Conservation (phyloP, 257 asterid species). For the Nicotiana sylvestris region DNA sequence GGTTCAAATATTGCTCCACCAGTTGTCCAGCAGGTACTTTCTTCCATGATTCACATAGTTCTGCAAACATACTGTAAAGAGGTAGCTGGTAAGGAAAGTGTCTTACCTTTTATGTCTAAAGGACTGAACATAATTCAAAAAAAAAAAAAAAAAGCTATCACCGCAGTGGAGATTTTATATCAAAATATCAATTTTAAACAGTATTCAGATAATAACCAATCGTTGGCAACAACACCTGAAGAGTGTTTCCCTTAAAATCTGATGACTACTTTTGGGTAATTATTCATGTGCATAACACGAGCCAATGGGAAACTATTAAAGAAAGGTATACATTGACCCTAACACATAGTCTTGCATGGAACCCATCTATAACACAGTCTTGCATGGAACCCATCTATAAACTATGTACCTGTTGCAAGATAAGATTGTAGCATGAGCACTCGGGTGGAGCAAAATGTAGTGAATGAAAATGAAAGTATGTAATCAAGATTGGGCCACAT, state of each 20-base stretch:
- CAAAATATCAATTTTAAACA: background rate
- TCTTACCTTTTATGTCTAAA: background rate
- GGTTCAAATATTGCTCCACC: constrained; percentile 60
- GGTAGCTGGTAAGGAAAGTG: background rate
- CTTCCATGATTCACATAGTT: constrained; percentile 51
- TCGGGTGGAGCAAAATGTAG: background rate
- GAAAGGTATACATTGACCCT: background rate
- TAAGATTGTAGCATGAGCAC: background rate
- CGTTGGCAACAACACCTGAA: background rate
- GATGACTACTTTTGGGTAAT: too few relatives aligned
- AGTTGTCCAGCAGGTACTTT: constrained; percentile 46
- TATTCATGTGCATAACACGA: too few relatives aligned
- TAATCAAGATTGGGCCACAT: background rate
- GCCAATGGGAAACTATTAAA: background rate
- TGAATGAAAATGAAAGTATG: background rate
- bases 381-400: background rate
- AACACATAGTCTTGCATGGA: background rate
- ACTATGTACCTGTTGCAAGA: background rate
- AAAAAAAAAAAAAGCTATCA: background rate
- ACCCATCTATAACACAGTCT: background rate
- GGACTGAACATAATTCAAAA: background rate
- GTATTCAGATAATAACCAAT: background rate
- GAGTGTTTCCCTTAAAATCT: too few relatives aligned
- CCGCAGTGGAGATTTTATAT: background rate
- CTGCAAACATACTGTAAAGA: constrained; percentile 58